Evolutionary conservation across 129 eudicot genomes (phyloP).

Genomic region (Dittrichia graveolens): DNA sequence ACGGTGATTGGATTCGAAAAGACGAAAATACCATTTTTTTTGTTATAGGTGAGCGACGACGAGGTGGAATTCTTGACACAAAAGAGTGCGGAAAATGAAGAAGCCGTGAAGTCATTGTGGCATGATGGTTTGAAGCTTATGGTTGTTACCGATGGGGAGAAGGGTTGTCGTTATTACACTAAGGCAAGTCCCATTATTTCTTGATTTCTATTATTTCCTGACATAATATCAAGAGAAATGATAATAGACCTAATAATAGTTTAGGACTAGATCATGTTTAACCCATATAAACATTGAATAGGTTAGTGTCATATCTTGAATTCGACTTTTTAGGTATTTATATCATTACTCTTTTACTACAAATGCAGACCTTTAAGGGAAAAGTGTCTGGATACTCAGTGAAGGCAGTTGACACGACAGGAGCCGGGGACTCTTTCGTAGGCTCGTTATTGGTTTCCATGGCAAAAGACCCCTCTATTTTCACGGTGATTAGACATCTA

Average conservation of each 20-base stretch:
- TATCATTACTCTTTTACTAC: no score
- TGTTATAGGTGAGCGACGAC: conserved; percentile 61
- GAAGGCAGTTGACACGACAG: conserved; percentile 72
- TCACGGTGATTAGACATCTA: conserved; percentile 37
- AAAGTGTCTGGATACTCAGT: conserved; percentile 56
- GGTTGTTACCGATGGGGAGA: conserved; percentile 70
- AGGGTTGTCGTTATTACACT: conserved; percentile 77
- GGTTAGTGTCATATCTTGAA: no score
- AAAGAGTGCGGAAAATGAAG: conserved; percentile 46
- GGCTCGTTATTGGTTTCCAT: conserved; percentile 58
- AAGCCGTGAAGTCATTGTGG: conserved; percentile 51
- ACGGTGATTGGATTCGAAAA: neutral
- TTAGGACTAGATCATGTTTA: no score
- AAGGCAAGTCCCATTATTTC: conserved; percentile 36
- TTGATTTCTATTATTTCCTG: neutral
- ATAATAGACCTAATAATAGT: no score
- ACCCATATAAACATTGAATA: no score
- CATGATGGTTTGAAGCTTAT: conserved; percentile 63
- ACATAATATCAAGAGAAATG: neutral
- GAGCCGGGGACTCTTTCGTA: conserved; percentile 83
- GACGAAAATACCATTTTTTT: neutral
- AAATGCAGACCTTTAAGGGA: conserved; percentile 60
- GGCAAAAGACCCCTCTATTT: conserved; percentile 49
- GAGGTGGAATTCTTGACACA: conserved; percentile 67
- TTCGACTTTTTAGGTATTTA: no score